A percentile compares a stretch with the other conserved stretches of the same genome.
Conservation (phyloP, 306 rosid species). For the Acmispon strigosus region DNA sequence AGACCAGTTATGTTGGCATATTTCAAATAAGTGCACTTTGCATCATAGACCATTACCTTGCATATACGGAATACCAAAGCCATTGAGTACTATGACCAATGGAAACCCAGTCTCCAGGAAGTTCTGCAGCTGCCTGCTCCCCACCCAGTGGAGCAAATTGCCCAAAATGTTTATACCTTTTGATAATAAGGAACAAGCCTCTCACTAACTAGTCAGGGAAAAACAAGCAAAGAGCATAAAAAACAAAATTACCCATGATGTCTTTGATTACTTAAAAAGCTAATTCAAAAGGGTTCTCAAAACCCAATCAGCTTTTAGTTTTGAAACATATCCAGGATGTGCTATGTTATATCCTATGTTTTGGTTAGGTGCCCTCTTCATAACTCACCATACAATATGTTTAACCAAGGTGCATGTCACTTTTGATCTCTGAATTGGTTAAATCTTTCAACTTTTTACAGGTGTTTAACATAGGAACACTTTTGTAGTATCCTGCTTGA, state of each 20-base stretch:
- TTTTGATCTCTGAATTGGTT: neutral
- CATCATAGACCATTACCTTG: slow-evolving; percentile 47
- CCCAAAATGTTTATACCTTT: slow-evolving; percentile 92
- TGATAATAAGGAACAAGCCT: slow-evolving; percentile 16
- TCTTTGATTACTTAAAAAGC: neutral
- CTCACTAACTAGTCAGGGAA: slow-evolving; percentile 5
- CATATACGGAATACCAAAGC: slow-evolving; percentile 99
- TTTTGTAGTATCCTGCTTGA: neutral
- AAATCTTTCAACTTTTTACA: neutral
- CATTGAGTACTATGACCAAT: slow-evolving; percentile 89
- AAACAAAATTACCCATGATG: neutral
- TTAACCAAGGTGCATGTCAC: neutral
- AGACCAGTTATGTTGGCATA: neutral
- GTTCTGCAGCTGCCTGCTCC: slow-evolving; percentile 90
- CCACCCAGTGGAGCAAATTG: slow-evolving; percentile 95
- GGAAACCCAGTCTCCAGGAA: slow-evolving; percentile 99
- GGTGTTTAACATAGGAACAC: neutral
- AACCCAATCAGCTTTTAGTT: neutral
- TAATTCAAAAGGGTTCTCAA: neutral
- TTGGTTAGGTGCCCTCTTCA: neutral
- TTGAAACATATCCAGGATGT: neutral
- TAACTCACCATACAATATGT: too few relatives aligned
- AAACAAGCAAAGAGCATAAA: neutral
- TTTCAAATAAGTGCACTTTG: neutral
- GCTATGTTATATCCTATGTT: neutral